phyloP scores from a whole-genome alignment of 2,329 filamentous ascomycete species.

The Monosporascus sp. region DNA sequence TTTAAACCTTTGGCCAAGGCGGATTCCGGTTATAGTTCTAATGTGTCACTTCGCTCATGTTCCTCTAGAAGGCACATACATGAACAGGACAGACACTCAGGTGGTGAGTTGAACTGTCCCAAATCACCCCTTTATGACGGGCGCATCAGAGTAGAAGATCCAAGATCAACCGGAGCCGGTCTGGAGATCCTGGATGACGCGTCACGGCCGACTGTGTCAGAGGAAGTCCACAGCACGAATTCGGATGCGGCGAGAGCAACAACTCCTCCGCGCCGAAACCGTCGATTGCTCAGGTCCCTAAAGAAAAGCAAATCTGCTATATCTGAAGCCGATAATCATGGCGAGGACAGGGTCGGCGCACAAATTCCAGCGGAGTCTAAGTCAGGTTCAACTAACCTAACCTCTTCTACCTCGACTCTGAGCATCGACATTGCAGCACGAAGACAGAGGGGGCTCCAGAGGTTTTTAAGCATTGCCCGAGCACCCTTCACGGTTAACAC shows the following conservation, averaged over 20 bases:
- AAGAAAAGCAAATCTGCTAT: constrained; percentile 10
- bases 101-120: constrained; percentile 4
- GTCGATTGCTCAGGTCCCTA: constrained; percentile 1
- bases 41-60: constrained; percentile 51
- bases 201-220: constrained; percentile 30
- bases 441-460: constrained; percentile 34
- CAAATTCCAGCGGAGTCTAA: constrained; percentile 18
- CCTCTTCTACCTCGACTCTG: constrained; percentile 23
- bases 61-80: constrained; percentile 25
- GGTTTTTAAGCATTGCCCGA: constrained; percentile 32
- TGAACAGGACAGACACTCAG: constrained; percentile 18
- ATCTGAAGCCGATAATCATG: constrained; percentile 13
- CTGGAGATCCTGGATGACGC: constrained; percentile 10
- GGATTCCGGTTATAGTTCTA: constrained; percentile 59
- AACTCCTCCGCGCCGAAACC: constrained; percentile 7
- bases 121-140: background rate
- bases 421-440: constrained; percentile 31
- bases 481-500: constrained; percentile 26
- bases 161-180: background rate
- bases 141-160: background rate
- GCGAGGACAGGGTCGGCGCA: constrained; percentile 8
- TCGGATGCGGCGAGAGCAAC: constrained; percentile 1
- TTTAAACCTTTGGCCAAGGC: constrained; percentile 47
- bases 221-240: constrained; percentile 25
- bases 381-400: constrained; percentile 25